Evolutionary conservation across 768 basidiomycete genomes (phyloP).

Genomic region (Podaxis sp.): DNA sequence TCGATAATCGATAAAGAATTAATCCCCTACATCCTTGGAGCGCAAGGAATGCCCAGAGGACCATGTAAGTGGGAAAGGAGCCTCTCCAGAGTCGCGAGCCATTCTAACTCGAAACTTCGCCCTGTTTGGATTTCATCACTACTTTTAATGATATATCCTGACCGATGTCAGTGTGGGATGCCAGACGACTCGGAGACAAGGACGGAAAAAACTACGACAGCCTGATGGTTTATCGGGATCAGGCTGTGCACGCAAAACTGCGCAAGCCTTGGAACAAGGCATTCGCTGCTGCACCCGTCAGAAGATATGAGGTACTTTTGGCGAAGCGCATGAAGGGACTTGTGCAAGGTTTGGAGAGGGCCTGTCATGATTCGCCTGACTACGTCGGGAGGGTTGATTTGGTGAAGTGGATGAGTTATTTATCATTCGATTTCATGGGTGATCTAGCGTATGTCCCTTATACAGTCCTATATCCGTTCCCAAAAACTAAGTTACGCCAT

Average conservation of each 20-base stretch:
- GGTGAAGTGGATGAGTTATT: conserved; percentile 18
- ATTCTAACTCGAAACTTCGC: not conserved
- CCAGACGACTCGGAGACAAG: conserved; percentile 32
- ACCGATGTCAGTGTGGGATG: conserved; percentile 40
- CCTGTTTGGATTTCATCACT: not conserved
- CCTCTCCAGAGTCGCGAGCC: not conserved
- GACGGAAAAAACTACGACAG: conserved; percentile 17
- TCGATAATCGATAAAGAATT: conserved; percentile 44
- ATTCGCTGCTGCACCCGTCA: conserved; percentile 37
- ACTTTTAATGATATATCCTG: not conserved
- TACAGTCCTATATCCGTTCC: not conserved
- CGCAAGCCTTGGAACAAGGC: conserved; percentile 45
- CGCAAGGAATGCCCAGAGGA: not conserved
- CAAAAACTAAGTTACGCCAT: not conserved
- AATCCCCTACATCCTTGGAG: conserved; percentile 29
- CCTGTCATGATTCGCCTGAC: conserved; percentile 16
- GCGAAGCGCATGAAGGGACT: conserved; percentile 23
- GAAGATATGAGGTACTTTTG: conserved; percentile 38
- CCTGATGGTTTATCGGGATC: conserved; percentile 26
- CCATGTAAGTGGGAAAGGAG: not conserved
- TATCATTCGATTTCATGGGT: conserved; percentile 37
- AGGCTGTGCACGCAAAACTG: conserved; percentile 33
- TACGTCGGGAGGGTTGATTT: conserved; percentile 19
- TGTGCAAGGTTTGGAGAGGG: conserved; percentile 22
- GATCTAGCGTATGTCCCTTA: conserved; percentile 33